Conservation (phyloP, 2,329 filamentous ascomycete species). For the Onygenales sp. region DNA sequence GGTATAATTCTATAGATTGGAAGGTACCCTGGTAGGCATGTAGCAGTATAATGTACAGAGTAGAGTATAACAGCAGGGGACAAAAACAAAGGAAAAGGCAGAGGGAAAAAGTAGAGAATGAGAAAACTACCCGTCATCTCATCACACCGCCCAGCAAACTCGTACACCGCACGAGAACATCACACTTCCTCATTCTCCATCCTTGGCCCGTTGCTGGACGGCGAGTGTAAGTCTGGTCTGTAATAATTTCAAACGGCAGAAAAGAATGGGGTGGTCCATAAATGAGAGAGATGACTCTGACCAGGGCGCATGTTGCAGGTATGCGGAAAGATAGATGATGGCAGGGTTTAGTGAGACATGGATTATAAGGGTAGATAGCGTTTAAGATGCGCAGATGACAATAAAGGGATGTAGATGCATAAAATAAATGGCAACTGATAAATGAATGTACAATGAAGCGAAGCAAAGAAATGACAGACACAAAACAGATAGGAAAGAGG, state of each 20-base stretch:
- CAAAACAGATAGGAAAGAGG: neutral
- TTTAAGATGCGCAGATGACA: neutral
- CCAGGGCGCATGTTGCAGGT: neutral
- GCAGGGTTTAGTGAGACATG: too few species aligned
- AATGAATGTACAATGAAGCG: neutral
- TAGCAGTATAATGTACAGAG: conserved; percentile 15
- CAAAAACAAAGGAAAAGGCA: conserved; percentile 15
- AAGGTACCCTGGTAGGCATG: too few species aligned
- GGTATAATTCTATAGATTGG: neutral
- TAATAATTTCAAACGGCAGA: neutral
- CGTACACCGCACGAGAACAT: neutral
- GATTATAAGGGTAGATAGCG: neutral
- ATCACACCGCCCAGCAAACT: conserved; percentile 5
- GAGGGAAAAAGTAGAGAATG: neutral
- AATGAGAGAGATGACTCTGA: too few species aligned
- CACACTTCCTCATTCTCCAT: neutral
- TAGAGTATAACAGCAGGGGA: neutral
- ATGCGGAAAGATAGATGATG: neutral
- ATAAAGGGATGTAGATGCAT: neutral
- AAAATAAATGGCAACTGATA: neutral
- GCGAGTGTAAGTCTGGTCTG: neutral
- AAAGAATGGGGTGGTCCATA: neutral
- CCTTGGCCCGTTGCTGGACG: neutral
- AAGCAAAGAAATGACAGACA: neutral
- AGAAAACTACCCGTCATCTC: neutral